Conservation (phyloP, 805 yeast genomes). For the Grigorovia humatica region DNA sequence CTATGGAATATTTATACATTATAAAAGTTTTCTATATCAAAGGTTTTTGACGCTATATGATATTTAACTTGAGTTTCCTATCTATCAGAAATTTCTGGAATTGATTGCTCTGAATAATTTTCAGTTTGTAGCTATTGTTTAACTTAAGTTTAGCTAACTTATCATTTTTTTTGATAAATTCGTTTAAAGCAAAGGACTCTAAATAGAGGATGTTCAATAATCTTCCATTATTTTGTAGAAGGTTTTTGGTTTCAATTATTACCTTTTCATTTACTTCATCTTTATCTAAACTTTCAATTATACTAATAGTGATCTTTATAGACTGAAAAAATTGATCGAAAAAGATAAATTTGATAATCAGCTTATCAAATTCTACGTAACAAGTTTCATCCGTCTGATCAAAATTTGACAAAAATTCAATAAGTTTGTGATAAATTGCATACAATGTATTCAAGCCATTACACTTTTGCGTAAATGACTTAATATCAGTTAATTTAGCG, state of each 20-base stretch:
- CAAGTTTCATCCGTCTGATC: not conserved
- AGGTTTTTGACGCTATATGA: not conserved
- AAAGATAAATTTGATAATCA: slow-evolving; percentile 1
- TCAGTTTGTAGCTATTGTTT: not conserved
- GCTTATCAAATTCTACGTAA: not conserved
- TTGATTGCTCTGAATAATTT: not conserved
- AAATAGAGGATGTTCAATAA: not conserved
- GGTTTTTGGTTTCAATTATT: not conserved
- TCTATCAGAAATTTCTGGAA: not conserved
- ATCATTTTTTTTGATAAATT: not conserved
- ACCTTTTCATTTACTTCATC: not conserved
- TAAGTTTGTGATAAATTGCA: not conserved
- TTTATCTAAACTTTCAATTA: not conserved
- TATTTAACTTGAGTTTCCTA: slow-evolving; percentile 3
- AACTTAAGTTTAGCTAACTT: not conserved
- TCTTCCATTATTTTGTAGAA: not conserved
- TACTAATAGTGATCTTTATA: not conserved
- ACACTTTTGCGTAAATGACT: not conserved
- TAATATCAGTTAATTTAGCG: not conserved
- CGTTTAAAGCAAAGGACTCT: not conserved
- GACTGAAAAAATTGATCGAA: slow-evolving; percentile 1
- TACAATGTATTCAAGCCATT: not conserved
- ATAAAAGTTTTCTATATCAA: too few species aligned
- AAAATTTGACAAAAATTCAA: slow-evolving; percentile 1
- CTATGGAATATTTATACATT: too few species aligned